Percentiles rank a stretch among this genome's conserved stretches.
phyloP scores from a whole-genome alignment of 2,329 filamentous ascomycete genomes.

The Proliferodiscus dingleyae region DNA sequence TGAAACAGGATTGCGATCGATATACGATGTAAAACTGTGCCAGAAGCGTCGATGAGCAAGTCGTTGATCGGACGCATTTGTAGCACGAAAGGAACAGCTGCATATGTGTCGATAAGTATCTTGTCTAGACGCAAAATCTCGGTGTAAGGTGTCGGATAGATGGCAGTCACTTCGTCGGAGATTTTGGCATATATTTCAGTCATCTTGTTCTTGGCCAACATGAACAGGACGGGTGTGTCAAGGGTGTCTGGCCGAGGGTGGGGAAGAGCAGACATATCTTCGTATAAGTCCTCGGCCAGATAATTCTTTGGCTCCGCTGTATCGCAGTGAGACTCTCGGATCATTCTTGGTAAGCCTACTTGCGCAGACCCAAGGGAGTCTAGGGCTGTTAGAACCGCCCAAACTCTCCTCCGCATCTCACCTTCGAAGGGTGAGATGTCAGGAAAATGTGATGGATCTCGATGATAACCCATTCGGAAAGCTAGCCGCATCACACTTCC shows the following conservation, averaged over 20 bases:
- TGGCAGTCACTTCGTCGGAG: constrained; percentile 45
- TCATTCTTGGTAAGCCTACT: constrained; percentile 62
- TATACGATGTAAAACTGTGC: constrained; percentile 1
- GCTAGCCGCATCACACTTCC: constrained; percentile 48
- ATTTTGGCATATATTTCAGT: constrained; percentile 47
- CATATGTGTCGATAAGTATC: constrained; percentile 41
- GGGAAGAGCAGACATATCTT: constrained; percentile 50
- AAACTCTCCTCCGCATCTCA: constrained; percentile 59
- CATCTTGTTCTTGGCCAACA: constrained; percentile 45
- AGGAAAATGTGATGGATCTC: constrained; percentile 46
- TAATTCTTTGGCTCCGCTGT: constrained; percentile 57
- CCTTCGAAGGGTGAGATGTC: constrained; percentile 47
- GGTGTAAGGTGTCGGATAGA: constrained; percentile 42
- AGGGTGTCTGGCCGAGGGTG: constrained; percentile 49
- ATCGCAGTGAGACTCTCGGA: constrained; percentile 58
- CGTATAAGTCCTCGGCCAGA: constrained; percentile 59
- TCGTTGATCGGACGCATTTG: background rate
- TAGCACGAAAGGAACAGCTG: constrained; percentile 24
- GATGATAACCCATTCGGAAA: constrained; percentile 53
- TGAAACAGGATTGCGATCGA: background rate
- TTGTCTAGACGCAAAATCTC: constrained; percentile 47
- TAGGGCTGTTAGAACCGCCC: constrained; percentile 50
- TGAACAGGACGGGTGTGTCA: constrained; percentile 51
- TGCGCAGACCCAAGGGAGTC: constrained; percentile 63
- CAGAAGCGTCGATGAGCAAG: background rate